Conservation (phyloP, 345 rosid genomes). For the Acer campestre region DNA sequence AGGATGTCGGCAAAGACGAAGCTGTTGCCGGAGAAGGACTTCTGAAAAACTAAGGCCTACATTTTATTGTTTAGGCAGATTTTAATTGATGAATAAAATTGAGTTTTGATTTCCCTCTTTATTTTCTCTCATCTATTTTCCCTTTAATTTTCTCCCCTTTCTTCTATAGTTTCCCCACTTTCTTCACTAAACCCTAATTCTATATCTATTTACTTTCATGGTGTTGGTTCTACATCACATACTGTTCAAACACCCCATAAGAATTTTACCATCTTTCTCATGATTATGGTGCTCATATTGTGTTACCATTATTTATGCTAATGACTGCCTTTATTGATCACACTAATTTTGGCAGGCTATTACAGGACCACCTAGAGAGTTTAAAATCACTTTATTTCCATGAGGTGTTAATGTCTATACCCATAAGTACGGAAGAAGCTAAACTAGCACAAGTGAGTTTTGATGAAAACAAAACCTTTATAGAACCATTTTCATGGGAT, state of each 20-base stretch:
- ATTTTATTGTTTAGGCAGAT: too few relatives aligned
- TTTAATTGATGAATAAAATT: too few relatives aligned
- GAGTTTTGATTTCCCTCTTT: too few relatives aligned
- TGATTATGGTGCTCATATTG: neutral
- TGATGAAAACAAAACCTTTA: constrained; percentile 52
- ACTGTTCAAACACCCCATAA: neutral
- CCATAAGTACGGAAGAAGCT: neutral
- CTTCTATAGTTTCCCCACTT: too few relatives aligned
- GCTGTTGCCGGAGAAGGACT: too few relatives aligned
- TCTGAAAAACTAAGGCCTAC: too few relatives aligned
- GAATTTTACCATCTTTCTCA: neutral
- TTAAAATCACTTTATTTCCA: constrained; percentile 3
- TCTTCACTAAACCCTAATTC: too few relatives aligned
- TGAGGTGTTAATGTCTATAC: neutral
- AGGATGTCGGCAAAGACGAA: too few relatives aligned
- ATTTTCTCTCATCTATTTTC: too few relatives aligned
- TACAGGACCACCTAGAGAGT: neutral
- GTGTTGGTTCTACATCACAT: too few relatives aligned
- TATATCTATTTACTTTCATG: too few relatives aligned
- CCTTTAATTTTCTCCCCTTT: too few relatives aligned
- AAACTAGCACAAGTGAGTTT: constrained; percentile 16
- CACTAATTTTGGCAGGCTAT: neutral
- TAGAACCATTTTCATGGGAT: constrained; percentile 73
- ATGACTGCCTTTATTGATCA: neutral
- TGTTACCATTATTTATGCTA: neutral